These are phyloP conservation scores for Heracleum sosnowskyi DNA, from an alignment of 129 eudicot species.

Conservation along the genomic window DNA sequence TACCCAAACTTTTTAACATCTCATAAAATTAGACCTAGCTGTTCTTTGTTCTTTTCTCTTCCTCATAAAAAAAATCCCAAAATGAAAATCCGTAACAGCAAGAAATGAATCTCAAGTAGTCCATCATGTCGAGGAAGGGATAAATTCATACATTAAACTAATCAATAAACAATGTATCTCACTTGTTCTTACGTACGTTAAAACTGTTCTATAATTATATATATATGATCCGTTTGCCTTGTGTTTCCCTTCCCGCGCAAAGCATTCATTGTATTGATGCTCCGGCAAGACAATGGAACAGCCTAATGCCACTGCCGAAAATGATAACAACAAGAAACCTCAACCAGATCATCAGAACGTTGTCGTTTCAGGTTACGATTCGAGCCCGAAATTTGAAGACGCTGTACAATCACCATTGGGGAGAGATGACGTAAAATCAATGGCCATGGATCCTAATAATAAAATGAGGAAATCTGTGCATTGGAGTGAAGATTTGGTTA, in stretches of 20 bases:
- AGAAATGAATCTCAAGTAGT: background rate
- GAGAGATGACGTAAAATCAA: background rate
- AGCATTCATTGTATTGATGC: background rate
- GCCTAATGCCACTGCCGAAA: background rate
- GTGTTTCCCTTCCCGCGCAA: background rate
- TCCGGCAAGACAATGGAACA: constrained; percentile 3
- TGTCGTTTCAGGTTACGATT: background rate
- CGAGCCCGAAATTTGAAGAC: background rate
- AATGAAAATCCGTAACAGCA: background rate
- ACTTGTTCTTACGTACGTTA: background rate
- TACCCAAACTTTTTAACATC: no score
- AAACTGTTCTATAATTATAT: background rate
- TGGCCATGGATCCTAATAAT: background rate
- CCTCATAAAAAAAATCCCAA: background rate
- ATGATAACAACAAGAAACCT: background rate
- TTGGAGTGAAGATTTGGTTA: constrained; percentile 17
- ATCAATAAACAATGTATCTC: background rate
- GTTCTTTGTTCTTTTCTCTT: no score
- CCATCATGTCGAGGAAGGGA: background rate
- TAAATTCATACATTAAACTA: background rate
- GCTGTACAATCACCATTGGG: background rate
- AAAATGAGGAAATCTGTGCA: constrained; percentile 13
- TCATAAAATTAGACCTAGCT: no score
- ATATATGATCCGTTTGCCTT: background rate
- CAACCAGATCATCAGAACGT: background rate